Evolutionary conservation across 1,139 yeast species (phyloP).

Genomic region (Saccharomyces pastorianus): DNA sequence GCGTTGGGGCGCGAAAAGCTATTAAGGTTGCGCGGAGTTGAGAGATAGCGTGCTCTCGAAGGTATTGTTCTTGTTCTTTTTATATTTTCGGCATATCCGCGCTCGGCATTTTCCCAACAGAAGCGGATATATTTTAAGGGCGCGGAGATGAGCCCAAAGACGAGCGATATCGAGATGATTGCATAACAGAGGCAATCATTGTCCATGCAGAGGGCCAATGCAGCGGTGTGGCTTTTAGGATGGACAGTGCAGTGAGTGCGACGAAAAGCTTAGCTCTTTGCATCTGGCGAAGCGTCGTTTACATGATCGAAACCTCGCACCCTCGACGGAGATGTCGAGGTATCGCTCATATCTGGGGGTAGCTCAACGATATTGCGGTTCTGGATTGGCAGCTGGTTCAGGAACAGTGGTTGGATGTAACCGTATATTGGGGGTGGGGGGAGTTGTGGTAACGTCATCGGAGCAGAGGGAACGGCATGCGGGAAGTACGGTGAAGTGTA

Average conservation of each 20-base stretch:
- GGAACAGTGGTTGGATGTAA: not conserved
- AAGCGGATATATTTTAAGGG: not conserved
- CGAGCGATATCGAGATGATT: not conserved
- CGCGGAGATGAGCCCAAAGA: not conserved
- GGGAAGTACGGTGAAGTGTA: not conserved
- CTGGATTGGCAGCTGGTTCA: not conserved
- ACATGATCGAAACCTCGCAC: not conserved
- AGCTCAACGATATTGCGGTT: not conserved
- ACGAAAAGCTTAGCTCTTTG: not conserved
- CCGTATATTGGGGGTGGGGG: not conserved
- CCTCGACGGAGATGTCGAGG: not conserved
- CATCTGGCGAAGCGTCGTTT: not conserved
- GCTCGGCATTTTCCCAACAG: not conserved
- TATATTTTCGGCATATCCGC: not conserved
- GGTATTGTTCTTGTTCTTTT: constrained; percentile 2
- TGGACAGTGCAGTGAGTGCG: not conserved
- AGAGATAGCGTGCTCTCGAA: not conserved
- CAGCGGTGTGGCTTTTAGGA: not conserved
- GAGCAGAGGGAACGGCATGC: not conserved
- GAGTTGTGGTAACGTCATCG: not conserved
- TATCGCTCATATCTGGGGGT: not conserved
- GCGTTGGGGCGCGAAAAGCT: not conserved
- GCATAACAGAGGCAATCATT: not conserved
- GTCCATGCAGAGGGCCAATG: not conserved
- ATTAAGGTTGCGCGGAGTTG: not conserved